A percentile compares a stretch with the other conserved stretches of the same genome.
Evolutionary conservation across 192 early-diverging fungal species (phyloP).

Genomic region (Dimargaris cristalligena): DNA sequence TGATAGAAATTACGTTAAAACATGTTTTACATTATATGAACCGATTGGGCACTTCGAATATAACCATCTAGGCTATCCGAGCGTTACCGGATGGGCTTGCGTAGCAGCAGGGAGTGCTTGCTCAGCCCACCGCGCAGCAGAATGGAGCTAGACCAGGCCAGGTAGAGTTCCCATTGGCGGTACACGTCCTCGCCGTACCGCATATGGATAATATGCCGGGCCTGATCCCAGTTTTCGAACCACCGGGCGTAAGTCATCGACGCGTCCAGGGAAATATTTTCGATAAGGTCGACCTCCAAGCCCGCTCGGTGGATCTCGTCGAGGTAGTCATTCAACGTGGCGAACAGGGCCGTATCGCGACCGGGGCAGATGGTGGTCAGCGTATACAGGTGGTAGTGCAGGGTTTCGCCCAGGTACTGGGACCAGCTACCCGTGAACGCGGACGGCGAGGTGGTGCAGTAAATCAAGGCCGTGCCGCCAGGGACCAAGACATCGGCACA

Average conservation of each 20-base stretch:
- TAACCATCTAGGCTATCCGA: no score
- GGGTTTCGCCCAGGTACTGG: constrained; percentile 13
- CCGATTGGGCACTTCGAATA: no score
- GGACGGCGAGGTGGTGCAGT: constrained; percentile 1
- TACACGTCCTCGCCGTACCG: constrained; percentile 24
- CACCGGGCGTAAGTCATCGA: constrained; percentile 23
- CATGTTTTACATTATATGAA: no score
- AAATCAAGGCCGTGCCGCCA: not conserved
- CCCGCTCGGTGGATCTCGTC: constrained; percentile 24
- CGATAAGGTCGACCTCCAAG: constrained; percentile 25
- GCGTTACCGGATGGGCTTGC: no score
- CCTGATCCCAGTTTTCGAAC: constrained; percentile 20
- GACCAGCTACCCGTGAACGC: not conserved
- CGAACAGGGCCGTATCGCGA: constrained; percentile 23
- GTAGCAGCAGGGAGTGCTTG: constrained; percentile 15
- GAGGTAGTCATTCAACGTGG: constrained; percentile 23
- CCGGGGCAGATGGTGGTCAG: constrained; percentile 25
- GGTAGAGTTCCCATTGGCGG: constrained; percentile 26
- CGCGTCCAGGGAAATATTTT: constrained; percentile 26
- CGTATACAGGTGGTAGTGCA: constrained; percentile 32
- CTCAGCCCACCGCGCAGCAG: constrained; percentile 23
- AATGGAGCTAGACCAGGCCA: constrained; percentile 30
- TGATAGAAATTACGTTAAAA: no score
- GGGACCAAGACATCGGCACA: not conserved
- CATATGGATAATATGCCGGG: constrained; percentile 25